Percentiles rank a stretch among this genome's conserved stretches.
These are phyloP conservation scores for Vicia villosa DNA, from an alignment of 306 rosid species.

Conservation along the genomic window DNA sequence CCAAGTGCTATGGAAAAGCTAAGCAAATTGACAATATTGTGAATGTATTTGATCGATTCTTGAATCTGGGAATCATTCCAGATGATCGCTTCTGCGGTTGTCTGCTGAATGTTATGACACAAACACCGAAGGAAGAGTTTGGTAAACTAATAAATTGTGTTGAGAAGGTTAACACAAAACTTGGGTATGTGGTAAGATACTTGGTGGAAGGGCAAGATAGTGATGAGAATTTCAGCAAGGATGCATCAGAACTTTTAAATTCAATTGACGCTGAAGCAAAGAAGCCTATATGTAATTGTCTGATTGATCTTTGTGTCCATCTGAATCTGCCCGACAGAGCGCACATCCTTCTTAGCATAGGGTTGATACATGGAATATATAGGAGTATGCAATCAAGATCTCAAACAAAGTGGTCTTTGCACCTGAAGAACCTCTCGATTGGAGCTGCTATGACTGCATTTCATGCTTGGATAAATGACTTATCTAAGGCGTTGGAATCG, in stretches of 20 bases:
- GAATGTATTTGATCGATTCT: conserved; percentile 58
- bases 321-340: conserved; percentile 68
- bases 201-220: conserved; percentile 55
- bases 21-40: conserved; percentile 78
- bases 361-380: conserved; percentile 61
- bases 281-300: conserved; percentile 83
- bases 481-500: conserved; percentile 58
- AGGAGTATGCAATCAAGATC: conserved; percentile 66
- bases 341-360: conserved; percentile 63
- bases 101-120: conserved; percentile 81
- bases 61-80: conserved; percentile 64
- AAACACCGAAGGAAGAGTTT: conserved; percentile 68
- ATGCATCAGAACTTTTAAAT: conserved; percentile 62
- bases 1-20: conserved; percentile 89
- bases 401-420: conserved; percentile 75
- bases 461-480: conserved; percentile 81
- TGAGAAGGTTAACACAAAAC: conserved; percentile 65
- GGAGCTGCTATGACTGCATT: conserved; percentile 87
- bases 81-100: conserved; percentile 83
- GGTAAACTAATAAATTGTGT: conserved; percentile 61
- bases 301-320: conserved; percentile 79
- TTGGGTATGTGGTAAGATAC: conserved; percentile 63
- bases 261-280: conserved; percentile 56
- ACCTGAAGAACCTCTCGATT: conserved; percentile 80
- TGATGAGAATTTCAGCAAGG: conserved; percentile 54